Percentiles rank a stretch among this genome's conserved stretches.
phyloP scores from a whole-genome alignment of 306 rosid species.

The Prunus padus region DNA sequence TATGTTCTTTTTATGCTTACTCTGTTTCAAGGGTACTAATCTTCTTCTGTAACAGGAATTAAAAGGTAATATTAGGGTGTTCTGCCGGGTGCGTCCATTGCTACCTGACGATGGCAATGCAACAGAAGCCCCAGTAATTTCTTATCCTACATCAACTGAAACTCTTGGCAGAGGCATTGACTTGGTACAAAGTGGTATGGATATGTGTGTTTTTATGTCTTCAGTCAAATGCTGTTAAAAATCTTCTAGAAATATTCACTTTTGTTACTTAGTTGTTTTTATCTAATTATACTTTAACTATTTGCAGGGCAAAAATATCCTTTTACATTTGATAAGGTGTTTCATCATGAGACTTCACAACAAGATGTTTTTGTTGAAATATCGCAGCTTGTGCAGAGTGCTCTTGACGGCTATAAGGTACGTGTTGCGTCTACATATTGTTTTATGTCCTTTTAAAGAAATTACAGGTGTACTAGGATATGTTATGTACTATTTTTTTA shows the following conservation, averaged over 20 bases:
- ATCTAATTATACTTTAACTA: constrained; percentile 2
- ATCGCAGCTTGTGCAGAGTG: constrained; percentile 95
- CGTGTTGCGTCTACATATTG: neutral
- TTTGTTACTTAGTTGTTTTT: neutral
- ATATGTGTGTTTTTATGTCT: neutral
- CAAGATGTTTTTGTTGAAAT: constrained; percentile 81
- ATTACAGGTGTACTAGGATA: neutral
- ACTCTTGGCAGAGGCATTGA: constrained; percentile 80
- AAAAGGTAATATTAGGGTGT: constrained; percentile 94
- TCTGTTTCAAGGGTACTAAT: constrained; percentile 10
- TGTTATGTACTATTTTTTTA: neutral
- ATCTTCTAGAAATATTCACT: neutral
- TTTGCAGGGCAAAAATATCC: constrained; percentile 72
- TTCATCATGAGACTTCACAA: constrained; percentile 76
- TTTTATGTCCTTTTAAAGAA: neutral
- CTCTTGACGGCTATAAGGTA: constrained; percentile 98
- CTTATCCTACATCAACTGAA: constrained; percentile 84
- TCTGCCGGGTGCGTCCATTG: constrained; percentile 90
- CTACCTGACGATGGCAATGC: constrained; percentile 77
- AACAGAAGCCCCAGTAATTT: constrained; percentile 50
- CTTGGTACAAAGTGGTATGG: constrained; percentile 70
- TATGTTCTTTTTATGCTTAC: neutral
- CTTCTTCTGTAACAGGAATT: constrained; percentile 55
- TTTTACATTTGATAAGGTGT: constrained; percentile 95
- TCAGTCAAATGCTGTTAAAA: neutral